phyloP scores from a whole-genome alignment of 768 basidiomycete species.

The Psilocybe azurescens region DNA sequence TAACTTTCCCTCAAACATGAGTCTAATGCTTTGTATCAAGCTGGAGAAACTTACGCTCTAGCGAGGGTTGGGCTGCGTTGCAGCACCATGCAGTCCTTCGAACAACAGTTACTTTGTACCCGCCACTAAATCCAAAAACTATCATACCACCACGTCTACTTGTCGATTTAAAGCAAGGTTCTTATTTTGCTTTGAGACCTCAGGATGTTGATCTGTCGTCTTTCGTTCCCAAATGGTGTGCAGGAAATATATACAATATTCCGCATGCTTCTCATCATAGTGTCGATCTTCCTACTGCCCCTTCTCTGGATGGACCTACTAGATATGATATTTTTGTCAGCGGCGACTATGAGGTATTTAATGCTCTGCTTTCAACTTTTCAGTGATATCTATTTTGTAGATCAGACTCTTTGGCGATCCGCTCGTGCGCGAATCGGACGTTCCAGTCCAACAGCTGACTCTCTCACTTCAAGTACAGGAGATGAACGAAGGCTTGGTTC shows the following conservation, averaged over 20 bases:
- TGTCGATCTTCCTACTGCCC: slow-evolving; percentile 54
- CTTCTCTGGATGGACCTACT: slow-evolving; percentile 46
- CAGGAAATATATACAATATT: slow-evolving; percentile 87
- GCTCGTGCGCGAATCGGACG: slow-evolving; percentile 36
- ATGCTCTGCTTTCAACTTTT: neutral
- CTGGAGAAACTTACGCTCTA: slow-evolving; percentile 73
- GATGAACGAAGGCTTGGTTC: slow-evolving; percentile 34
- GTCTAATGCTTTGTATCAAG: slow-evolving; percentile 36
- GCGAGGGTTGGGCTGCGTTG: slow-evolving; percentile 87
- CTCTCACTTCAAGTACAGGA: slow-evolving; percentile 51
- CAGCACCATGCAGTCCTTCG: slow-evolving; percentile 81
- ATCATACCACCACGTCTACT: slow-evolving; percentile 48
- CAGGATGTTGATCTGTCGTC: slow-evolving; percentile 21
- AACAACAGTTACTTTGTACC: slow-evolving; percentile 63
- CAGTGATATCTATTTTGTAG: slow-evolving; percentile 35
- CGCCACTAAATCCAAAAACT: slow-evolving; percentile 35
- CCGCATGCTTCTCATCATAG: slow-evolving; percentile 53
- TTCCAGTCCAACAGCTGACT: slow-evolving; percentile 62
- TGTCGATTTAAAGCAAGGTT: slow-evolving; percentile 70
- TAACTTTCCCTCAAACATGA: neutral
- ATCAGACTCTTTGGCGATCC: slow-evolving; percentile 89
- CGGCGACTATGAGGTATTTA: slow-evolving; percentile 79
- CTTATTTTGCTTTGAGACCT: slow-evolving; percentile 77
- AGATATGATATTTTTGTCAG: slow-evolving; percentile 75
- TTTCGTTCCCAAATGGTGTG: slow-evolving; percentile 63